Evolutionary conservation across 169 alveolate species (phyloP).

Genomic region (Plasmodium malariae): DNA sequence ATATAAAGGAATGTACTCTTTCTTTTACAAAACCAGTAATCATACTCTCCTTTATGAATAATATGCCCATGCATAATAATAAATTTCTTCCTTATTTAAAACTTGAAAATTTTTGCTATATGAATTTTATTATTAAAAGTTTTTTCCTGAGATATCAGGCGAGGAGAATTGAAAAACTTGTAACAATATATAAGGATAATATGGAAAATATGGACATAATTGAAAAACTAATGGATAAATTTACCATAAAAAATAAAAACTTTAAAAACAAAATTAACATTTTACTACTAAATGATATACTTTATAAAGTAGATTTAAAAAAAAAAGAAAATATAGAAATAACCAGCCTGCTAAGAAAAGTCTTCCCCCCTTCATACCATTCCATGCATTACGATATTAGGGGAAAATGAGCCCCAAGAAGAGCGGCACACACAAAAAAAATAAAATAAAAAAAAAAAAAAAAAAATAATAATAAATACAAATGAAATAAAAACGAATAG

Average conservation of each 20-base stretch:
- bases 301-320: not conserved
- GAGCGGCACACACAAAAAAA: not conserved
- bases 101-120: constrained; percentile 30
- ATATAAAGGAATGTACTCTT: not conserved
- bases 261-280: constrained; percentile 19
- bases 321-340: not conserved
- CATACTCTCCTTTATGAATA: constrained; percentile 9
- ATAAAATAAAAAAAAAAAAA: not conserved
- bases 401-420: constrained; percentile 4
- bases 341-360: not conserved
- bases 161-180: not conserved
- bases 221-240: not conserved
- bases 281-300: constrained; percentile 23
- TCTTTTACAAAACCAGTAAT: constrained; percentile 16
- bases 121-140: constrained; percentile 14
- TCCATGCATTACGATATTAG: constrained; percentile 29
- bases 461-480: not conserved
- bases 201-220: not conserved
- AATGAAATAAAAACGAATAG: not conserved
- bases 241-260: not conserved
- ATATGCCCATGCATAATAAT: constrained; percentile 22
- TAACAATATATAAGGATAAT: not conserved
- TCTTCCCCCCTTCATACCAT: constrained; percentile 10
- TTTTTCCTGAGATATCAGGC: constrained; percentile 14
- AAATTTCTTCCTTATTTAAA: constrained; percentile 8